Evolutionary conservation across 768 basidiomycete species (phyloP), one percentile per base, ranked within the genome.

Genomic region (Pleurotus giganteus): DNA sequence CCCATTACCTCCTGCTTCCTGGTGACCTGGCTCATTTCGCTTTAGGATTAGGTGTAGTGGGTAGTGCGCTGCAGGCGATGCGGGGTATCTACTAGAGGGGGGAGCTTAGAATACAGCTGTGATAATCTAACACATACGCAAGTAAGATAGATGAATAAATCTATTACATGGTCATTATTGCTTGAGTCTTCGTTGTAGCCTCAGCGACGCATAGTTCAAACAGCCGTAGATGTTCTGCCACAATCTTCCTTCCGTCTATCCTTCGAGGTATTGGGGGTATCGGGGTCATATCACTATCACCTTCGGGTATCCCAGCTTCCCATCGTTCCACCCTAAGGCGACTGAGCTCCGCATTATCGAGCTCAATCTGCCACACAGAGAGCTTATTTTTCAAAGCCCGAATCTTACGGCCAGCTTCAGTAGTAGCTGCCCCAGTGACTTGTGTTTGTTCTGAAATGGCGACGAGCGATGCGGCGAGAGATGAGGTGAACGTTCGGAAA

Each of bases 391-490:
- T 91, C 58, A 93, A 70, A 12, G 89, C 88, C 46, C 92, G 86
- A 37, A 95, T 85, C 70, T 90, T 92, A 34, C 92, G 81, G 43
- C 90, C 91, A 0, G 91, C 88, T 55, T 95, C 92, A 1, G 91
- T 85, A 8, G 89, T 87, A 3, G 86, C 88, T 1, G 89, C 93
- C 8, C 86, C 84, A 63, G 92, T 91, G 47, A 93, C 90, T 66
- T 95, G 92, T 12, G 91, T 88, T 57, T 93, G 89, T 63, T 95
- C 92, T 23, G 88, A 91, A 59, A 94, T 83, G 29, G 84, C 81
- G 2, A 85, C 80, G 42, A 95, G 79, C 9, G 90, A 88, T 21
- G 85, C 72, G 43, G 88, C 84, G 49, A 94, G 81, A 7, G 89
- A 87, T 7, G 84, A 68, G 0, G 92, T 94, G 65, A 84, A 80